phyloP scores from a whole-genome alignment of 805 yeast species.

The Kuraishia capsulata region DNA sequence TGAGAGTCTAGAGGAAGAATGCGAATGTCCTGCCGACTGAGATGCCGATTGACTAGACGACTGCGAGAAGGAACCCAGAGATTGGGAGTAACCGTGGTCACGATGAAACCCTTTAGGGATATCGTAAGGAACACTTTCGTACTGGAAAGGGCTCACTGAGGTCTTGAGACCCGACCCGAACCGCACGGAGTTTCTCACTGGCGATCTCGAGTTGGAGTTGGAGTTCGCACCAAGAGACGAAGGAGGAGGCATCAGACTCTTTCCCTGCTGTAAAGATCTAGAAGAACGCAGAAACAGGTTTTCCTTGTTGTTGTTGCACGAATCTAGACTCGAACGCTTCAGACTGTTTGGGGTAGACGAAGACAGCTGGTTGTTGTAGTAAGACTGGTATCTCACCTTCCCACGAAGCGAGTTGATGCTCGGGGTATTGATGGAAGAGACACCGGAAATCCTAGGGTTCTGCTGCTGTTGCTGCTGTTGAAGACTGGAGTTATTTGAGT shows the following conservation, averaged over 20 bases:
- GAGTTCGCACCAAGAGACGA: background rate
- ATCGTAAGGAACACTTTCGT: constrained; percentile 21
- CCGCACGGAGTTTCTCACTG: constrained; percentile 12
- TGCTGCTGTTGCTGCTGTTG: too few relatives aligned
- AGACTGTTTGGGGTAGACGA: constrained; percentile 10
- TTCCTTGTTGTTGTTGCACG: constrained; percentile 3
- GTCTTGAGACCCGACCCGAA: constrained; percentile 3
- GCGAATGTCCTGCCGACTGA: background rate
- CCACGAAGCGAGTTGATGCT: constrained; percentile 5
- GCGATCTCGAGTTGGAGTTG: constrained; percentile 19
- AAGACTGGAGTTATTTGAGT: constrained; percentile 11
- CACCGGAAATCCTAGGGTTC: background rate
- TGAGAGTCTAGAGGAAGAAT: background rate
- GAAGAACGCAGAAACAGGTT: constrained; percentile 2
- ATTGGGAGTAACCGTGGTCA: constrained; percentile 2
- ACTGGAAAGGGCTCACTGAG: constrained; percentile 20
- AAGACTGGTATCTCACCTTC: constrained; percentile 18
- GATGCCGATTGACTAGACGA: background rate
- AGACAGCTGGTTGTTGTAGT: constrained; percentile 14
- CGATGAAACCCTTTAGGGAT: constrained; percentile 18
- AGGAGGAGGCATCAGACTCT: constrained; percentile 5
- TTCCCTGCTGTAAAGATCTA: constrained; percentile 5
- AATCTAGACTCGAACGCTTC: constrained; percentile 6
- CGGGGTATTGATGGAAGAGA: constrained; percentile 2
- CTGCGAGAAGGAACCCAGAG: background rate